These are phyloP conservation scores for Lagenidium giganteum DNA, from an alignment of 352 stramenopile genomes.

Conservation along the genomic window DNA sequence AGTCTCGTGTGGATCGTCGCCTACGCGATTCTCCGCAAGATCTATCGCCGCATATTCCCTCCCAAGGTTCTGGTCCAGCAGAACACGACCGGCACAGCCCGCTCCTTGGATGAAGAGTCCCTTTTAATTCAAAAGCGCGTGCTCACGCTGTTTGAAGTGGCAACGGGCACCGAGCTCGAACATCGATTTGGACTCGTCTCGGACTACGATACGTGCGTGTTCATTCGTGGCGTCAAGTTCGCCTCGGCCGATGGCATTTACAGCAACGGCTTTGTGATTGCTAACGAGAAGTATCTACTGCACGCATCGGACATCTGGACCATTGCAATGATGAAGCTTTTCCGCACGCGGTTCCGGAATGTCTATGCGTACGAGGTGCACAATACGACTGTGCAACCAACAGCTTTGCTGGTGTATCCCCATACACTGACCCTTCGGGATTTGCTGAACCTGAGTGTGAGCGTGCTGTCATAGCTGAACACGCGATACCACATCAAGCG, in stretches of 20 bases:
- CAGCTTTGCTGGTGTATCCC: slow-evolving; percentile 13
- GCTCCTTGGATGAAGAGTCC: neutral
- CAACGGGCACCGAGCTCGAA: slow-evolving; percentile 5
- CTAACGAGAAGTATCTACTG: slow-evolving; percentile 22
- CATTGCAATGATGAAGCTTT: slow-evolving; percentile 17
- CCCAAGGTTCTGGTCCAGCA: too few species aligned
- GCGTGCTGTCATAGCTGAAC: slow-evolving; percentile 13
- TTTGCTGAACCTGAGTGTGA: slow-evolving; percentile 6
- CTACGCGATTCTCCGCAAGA: slow-evolving; percentile 3
- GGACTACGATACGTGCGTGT: slow-evolving; percentile 11
- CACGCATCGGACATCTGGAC: slow-evolving; percentile 10
- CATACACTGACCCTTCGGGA: slow-evolving; percentile 8
- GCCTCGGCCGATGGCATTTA: slow-evolving; percentile 8
- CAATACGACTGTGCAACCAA: slow-evolving; percentile 9
- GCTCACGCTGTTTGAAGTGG: slow-evolving; percentile 14
- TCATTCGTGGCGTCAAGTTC: slow-evolving; percentile 18
- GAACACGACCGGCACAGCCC: too few species aligned
- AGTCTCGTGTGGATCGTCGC: slow-evolving; percentile 1
- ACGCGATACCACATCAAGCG: too few species aligned
- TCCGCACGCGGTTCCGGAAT: slow-evolving; percentile 2
- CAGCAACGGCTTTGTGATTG: slow-evolving; percentile 24
- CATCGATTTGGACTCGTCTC: slow-evolving; percentile 3
- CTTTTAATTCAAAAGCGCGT: slow-evolving; percentile 1
- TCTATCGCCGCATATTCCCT: slow-evolving; percentile 1
- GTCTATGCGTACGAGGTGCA: slow-evolving; percentile 15